Evolutionary conservation across 208 protist genomes (phyloP), one percentile per base, ranked within the genome.

Genomic region (Phytomonas sp.): DNA sequence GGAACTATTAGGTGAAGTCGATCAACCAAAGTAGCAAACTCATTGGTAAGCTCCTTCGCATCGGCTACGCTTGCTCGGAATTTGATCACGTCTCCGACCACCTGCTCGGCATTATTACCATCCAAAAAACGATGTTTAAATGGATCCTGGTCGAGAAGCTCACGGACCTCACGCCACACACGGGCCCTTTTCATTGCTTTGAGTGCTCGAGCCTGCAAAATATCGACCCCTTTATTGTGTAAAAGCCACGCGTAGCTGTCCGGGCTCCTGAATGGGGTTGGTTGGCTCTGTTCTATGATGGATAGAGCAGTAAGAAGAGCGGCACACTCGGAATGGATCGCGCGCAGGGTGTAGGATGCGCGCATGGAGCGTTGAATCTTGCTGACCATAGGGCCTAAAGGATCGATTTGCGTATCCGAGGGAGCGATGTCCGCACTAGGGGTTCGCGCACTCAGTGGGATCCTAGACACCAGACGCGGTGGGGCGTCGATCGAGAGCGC

Each of bases 401-500:
- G 19, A 19, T 56, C 45, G 6, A 26, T 1, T 56, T 6, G 10
- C 19, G 19, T 26, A 56, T 56, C 45, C 0, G 19, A 5, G 19
- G 6, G 19, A 26, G 1, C 2, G 8, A 26, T 1, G 19, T 56
- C 45, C 19, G 19, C 45, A 26, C 45, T 56, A 26, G 1, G 4
- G 8, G 45, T 19, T 56, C 19, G 14, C 19, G 61, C 33, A 23
- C 14, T 6, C 12, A 23, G 0, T 64, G 61, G 29, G 32, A 64
- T 33, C 19, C 1, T 32, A 29, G 29, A 12, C 29, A 32, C 14
- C 36, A 67, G 64, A 42, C 69, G 67, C 42, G 78, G 70, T 42
- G 70, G 68, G 29, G 71, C 63, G 64, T 81, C 72, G 8, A 82
- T 67, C 14, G 63, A 63, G 29, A 81, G 63, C 14, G 74, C 74